Evolutionary conservation across 345 rosid genomes (phyloP), one percentile per base, ranked within the genome.

Genomic region (Salix purpurea): DNA sequence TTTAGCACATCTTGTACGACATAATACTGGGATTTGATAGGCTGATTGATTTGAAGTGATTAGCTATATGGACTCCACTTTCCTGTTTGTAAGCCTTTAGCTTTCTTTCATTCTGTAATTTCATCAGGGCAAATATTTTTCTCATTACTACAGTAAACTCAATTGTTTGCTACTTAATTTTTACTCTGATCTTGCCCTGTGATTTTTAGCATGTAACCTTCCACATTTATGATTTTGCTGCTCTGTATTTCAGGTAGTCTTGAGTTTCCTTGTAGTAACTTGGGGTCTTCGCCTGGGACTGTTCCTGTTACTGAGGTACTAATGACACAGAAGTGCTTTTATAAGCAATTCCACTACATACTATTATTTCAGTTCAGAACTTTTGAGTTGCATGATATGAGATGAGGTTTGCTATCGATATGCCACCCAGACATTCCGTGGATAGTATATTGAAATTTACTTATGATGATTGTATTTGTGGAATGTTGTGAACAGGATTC

Each of bases 231-330:
- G 54, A 74, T 67, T 64, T 64, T 67, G 73, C 30, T 64, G 37
- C 40, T 76, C 71, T 58, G 66, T 62, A 44, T 82, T 82, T 37
- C 94, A 95, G 99, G 84, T 91, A 2, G 85, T 93, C 76, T 83
- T 90, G 84, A 95, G 93, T 70, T 62, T 75, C 60, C 91, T 95
- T 64, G 94, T 90, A 6, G 85, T 90, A 26, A 2, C 86, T 72
- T 93, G 99, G 99, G 94, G 99, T 67, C 87, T 95, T 87, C 97
- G 99, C 71, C 87, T 95, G 67, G 93, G 74, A 76, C 15, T 90
- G 64, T 95, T 90, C 80, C 91, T 95, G 39, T 77, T 93, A 16
- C 83, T 93, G 92, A 90, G 97, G 99, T 94, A 84, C 69, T 70
- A 36, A 50, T 70, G 26, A 58, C 12, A 44, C 7, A 12, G 30